Base-by-base conservation (phyloP, 371 early-diverging fungal genomes). In the Mortierella sp. region DNA sequence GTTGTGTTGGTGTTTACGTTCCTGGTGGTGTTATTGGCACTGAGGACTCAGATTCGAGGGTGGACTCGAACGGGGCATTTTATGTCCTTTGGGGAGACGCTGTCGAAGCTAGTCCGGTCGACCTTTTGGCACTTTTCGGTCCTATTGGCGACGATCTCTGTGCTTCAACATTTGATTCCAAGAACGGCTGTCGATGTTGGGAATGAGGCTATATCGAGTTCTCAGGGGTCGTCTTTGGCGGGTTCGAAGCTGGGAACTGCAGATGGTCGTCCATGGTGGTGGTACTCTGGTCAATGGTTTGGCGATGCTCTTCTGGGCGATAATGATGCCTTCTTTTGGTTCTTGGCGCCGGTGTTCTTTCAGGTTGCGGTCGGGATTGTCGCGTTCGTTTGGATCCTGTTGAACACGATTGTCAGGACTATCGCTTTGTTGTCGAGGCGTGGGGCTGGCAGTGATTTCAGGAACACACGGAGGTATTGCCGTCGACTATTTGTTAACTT, bases 1-100 rank as follows among this genome's bases (percentile, higher is more conserved):
- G 91, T 92, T 72, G 76, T 95, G 31, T 84, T 93, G 5, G 91
- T 93, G 0, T 91, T 95, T 75, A 89, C 94, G 3, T 94, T 93
- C 78, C 87, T 94, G 26, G 91, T 92, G 72, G 91, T 93, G 0
- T 80, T 93, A 19, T 73, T 93, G 74, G 89, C 92, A 3, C 70
- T 94, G 51, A 83, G 85, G n/a, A 82, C 89, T 16, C 96, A 96
- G 82, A 73, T 96, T 71, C 84, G 88, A 50, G 85, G 88, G 43
- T 95, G 94, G 89, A 89, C 89, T 72, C 57, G 80, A 48, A 86
- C 88, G 40, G 77, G 69, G 3, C 4, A 26, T 5, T 79, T 80
- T 37, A 31, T 40, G n/a, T 73, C 80, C 13, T 83, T 83, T 77
- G 83, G 80, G 5, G 48, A 37, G 10, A 43, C 72, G 11, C 46